These are phyloP conservation scores for Colletotrichum siamense DNA, from an alignment of 2,329 filamentous ascomycete species.

Conservation along the genomic window DNA sequence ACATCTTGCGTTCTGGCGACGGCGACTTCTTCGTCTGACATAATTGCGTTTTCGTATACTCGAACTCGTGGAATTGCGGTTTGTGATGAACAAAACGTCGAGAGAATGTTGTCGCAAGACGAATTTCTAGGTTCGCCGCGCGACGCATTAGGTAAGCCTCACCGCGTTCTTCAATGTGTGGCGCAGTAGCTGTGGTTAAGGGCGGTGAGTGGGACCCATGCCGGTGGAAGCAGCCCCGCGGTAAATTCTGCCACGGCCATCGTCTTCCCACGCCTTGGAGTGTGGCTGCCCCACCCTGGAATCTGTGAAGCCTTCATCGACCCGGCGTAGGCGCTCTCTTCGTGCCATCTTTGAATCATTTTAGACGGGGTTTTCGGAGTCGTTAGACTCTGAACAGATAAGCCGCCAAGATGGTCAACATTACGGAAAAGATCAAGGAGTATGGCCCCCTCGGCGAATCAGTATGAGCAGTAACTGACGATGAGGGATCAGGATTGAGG, in stretches of 20 bases:
- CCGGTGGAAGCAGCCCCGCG: slow-evolving; percentile 17
- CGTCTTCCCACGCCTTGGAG: slow-evolving; percentile 8
- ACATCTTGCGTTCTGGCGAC: neutral
- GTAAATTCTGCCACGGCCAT: slow-evolving; percentile 16
- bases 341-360: neutral
- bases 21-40: slow-evolving; percentile 15
- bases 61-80: neutral
- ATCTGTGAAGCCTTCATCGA: slow-evolving; percentile 17
- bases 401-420: slow-evolving; percentile 85
- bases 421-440: slow-evolving; percentile 99
- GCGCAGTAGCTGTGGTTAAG: neutral
- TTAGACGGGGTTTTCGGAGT: neutral
- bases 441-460: slow-evolving; percentile 47
- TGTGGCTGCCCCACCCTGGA: slow-evolving; percentile 19
- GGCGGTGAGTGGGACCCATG: slow-evolving; percentile 12
- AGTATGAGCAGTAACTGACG: slow-evolving; percentile 23
- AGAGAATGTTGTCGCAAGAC: neutral
- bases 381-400: slow-evolving; percentile 13
- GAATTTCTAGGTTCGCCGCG: neutral
- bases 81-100: neutral
- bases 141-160: neutral
- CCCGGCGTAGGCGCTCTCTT: neutral
- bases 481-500: slow-evolving; percentile 80
- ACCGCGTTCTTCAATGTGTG: slow-evolving; percentile 8
- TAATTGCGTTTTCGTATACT: neutral